Percentiles rank a stretch among this genome's conserved stretches.
phyloP scores from a whole-genome alignment of 148 eudicot species.

The Persicaria maculosa region DNA sequence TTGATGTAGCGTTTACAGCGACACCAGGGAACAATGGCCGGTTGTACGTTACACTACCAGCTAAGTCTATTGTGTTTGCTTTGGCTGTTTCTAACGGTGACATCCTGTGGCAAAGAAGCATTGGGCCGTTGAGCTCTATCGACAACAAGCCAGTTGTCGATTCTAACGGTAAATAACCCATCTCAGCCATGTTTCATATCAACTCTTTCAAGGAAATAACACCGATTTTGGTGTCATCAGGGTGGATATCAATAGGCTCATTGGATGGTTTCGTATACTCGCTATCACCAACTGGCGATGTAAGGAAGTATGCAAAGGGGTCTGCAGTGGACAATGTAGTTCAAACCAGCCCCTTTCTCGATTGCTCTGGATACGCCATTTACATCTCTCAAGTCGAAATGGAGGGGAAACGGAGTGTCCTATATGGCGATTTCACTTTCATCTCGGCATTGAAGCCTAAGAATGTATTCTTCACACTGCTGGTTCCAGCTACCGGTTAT shows the following conservation, averaged over 20 bases:
- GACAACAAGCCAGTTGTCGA: conserved; percentile 65
- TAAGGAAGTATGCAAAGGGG: conserved; percentile 48
- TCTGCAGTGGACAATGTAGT: conserved; percentile 35
- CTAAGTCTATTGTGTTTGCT: conserved; percentile 44
- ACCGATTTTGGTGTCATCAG: conserved; percentile 23
- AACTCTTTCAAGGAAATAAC: not conserved
- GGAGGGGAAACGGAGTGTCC: conserved; percentile 55
- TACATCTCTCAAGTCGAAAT: conserved; percentile 65
- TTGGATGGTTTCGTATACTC: conserved; percentile 80
- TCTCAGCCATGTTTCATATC: not conserved
- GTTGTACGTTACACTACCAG: conserved; percentile 57
- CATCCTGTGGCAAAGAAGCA: conserved; percentile 57
- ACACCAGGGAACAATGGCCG: conserved; percentile 80
- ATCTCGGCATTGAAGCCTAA: conserved; percentile 68
- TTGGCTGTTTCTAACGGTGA: conserved; percentile 62
- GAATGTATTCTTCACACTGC: conserved; percentile 47
- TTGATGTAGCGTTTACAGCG: conserved; percentile 34
- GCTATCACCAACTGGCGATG: conserved; percentile 61
- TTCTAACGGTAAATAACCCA: conserved; percentile 50
- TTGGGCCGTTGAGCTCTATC: conserved; percentile 61
- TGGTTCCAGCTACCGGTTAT: conserved; percentile 71
- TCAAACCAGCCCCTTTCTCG: conserved; percentile 74
- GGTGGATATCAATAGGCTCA: conserved; percentile 92
- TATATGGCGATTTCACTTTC: conserved; percentile 33
- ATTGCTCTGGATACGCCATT: conserved; percentile 87